These are phyloP conservation scores for Diplodia mutila DNA, from an alignment of 2,329 filamentous ascomycete genomes.

Conservation along the genomic window DNA sequence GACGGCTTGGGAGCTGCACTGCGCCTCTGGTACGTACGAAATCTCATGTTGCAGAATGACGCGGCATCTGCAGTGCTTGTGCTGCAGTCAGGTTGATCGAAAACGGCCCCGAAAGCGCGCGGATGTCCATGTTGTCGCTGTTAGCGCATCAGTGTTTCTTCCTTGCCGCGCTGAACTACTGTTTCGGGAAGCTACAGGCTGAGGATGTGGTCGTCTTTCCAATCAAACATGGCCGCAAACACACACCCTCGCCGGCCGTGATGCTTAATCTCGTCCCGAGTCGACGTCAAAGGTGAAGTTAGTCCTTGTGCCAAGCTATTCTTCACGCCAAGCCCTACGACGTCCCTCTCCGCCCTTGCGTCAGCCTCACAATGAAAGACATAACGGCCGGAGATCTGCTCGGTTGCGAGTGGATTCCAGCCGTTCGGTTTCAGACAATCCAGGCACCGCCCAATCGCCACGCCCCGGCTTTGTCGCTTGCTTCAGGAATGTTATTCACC, in stretches of 20 bases:
- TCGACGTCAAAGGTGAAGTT: not conserved
- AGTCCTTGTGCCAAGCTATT: constrained; percentile 24
- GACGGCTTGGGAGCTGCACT: constrained; percentile 10
- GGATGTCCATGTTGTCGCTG: constrained; percentile 2
- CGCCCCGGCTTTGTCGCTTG: constrained; percentile 15
- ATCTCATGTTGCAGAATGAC: not conserved
- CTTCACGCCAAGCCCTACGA: constrained; percentile 26
- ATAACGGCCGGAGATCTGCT: constrained; percentile 22
- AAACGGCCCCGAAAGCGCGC: constrained; percentile 15
- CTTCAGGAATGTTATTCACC: constrained; percentile 6
- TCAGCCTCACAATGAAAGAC: constrained; percentile 26
- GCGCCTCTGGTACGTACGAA: constrained; percentile 5
- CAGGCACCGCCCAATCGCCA: constrained; percentile 19
- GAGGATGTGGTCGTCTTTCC: not conserved
- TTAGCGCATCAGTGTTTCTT: constrained; percentile 14
- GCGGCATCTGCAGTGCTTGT: constrained; percentile 9
- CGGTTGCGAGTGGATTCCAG: constrained; percentile 6
- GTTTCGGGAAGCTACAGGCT: not conserved
- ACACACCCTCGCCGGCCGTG: not conserved
- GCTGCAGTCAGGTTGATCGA: not conserved
- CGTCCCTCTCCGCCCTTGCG: constrained; percentile 23
- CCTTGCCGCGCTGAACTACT: constrained; percentile 4
- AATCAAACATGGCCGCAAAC: constrained; percentile 2
- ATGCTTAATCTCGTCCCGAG: not conserved
- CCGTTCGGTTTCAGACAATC: constrained; percentile 4